Evolutionary conservation across 257 asterid species (phyloP).

Genomic region (Capsicum baccatum): DNA sequence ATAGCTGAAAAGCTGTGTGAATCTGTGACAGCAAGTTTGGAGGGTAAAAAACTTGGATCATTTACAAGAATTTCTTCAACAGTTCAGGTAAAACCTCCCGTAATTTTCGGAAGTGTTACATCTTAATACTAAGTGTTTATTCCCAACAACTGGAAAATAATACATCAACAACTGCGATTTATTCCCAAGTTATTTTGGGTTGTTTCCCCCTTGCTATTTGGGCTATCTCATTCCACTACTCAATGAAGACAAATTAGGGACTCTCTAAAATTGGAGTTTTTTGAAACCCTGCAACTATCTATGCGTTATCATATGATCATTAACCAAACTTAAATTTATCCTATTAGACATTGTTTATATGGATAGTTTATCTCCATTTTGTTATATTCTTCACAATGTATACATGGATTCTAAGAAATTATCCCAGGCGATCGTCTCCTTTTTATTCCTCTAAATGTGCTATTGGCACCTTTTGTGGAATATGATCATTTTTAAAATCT

Average conservation of each 20-base stretch:
- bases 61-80: slow-evolving; percentile 92
- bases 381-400: too few species aligned
- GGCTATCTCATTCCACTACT: background rate
- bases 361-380: too few species aligned
- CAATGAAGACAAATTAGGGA: slow-evolving; percentile 2
- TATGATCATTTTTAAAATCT: too few species aligned
- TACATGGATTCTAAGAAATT: too few species aligned
- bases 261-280: background rate
- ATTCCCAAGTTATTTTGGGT: background rate
- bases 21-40: slow-evolving; percentile 92
- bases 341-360: too few species aligned
- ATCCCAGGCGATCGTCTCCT: too few species aligned
- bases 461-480: too few species aligned
- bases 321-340: too few species aligned
- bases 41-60: slow-evolving; percentile 88
- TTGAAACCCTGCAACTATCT: too few species aligned
- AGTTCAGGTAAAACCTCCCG: slow-evolving; percentile 63
- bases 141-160: background rate
- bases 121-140: background rate
- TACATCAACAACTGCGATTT: background rate
- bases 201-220: background rate
- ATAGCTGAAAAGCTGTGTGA: slow-evolving; percentile 96
- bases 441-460: too few species aligned
- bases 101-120: background rate
- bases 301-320: too few species aligned